Percentiles rank a stretch among this genome's conserved stretches.
Evolutionary conservation across 2,329 filamentous ascomycete genomes (phyloP).

Genomic region (Helotiales sp.): DNA sequence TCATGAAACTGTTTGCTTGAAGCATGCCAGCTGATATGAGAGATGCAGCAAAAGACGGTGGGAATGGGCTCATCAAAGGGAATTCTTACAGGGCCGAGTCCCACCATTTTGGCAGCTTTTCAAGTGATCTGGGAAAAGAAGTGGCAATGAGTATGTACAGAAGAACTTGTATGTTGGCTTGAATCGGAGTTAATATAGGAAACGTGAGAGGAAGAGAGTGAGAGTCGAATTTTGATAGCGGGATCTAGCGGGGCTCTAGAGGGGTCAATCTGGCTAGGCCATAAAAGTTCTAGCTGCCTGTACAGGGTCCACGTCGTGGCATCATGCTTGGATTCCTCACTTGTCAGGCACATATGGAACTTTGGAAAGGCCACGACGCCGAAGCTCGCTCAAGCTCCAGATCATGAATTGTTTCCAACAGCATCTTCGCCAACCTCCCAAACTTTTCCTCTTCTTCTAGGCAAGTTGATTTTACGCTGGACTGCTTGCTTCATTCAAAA

Average conservation of each 20-base stretch:
- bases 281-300: too few species aligned
- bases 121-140: neutral
- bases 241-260: neutral
- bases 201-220: neutral
- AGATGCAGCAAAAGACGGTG: neutral
- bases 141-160: too few species aligned
- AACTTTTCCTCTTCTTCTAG: constrained; percentile 12
- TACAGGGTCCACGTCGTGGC: too few species aligned
- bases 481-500: constrained; percentile 28
- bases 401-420: constrained; percentile 9
- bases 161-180: too few species aligned
- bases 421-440: constrained; percentile 8
- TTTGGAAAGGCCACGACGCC: too few species aligned
- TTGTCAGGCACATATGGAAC: too few species aligned
- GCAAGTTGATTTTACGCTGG: constrained; percentile 18
- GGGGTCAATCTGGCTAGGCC: neutral
- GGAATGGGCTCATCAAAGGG: neutral
- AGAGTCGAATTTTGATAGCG: neutral
- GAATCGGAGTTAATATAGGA: neutral
- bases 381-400: too few species aligned
- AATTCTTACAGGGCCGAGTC: constrained; percentile 50
- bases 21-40: neutral
- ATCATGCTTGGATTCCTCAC: too few species aligned
- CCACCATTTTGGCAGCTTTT: constrained; percentile 53
- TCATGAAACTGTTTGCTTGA: neutral